Evolutionary conservation across 2,329 filamentous ascomycete genomes (phyloP), one percentile per base, ranked within the genome.

Genomic region (Orbilia ellipsospora): DNA sequence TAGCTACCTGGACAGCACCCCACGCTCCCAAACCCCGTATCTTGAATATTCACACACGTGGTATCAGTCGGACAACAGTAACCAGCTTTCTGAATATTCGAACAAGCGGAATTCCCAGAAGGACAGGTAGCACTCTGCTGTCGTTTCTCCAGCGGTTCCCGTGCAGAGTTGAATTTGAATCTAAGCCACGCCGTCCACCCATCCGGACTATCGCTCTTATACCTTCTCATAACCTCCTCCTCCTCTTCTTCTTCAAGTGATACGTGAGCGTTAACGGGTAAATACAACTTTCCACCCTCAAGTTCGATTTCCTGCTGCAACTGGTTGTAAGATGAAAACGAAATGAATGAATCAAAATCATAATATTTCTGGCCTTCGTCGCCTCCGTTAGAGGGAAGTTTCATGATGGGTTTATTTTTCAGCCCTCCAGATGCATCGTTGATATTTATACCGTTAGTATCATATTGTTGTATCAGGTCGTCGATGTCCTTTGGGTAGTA

Each of bases 61-160:
- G 90, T 88, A 15, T 85, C 86, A n/a, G 84, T 84, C 20, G 85
- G 83, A 81, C 92, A 95, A 83, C 92, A 95, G 81, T 90, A 90
- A 81, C 92, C 87, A 0, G 90, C 87, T 54, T 87, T 86, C 6
- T 87, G 87, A 78, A 93, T 90, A 16, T 83, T 83, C 15, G 85
- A 84, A 82, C 92, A 95, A 80, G 85, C 86, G 44, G 83, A 85
- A 65, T 90, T 93, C 23, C 87, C 90, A 0, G 83, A 81, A 0
- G 92, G 92, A 80, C 92, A 94, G 50, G 84, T 80, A 81, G 89
- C 23, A 13, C 40, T 66, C 23, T 86, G 86, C 73, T 91, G 86
- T 75, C 85, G 85, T 73, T 87, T 82, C 5, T 45, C 57, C 12
- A 56, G 26, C 26, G 44, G 23, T 8, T 13, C 23, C 8, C 52